Conservation (phyloP, 2,329 filamentous ascomycete genomes). For the Penicillium rolfsii region DNA sequence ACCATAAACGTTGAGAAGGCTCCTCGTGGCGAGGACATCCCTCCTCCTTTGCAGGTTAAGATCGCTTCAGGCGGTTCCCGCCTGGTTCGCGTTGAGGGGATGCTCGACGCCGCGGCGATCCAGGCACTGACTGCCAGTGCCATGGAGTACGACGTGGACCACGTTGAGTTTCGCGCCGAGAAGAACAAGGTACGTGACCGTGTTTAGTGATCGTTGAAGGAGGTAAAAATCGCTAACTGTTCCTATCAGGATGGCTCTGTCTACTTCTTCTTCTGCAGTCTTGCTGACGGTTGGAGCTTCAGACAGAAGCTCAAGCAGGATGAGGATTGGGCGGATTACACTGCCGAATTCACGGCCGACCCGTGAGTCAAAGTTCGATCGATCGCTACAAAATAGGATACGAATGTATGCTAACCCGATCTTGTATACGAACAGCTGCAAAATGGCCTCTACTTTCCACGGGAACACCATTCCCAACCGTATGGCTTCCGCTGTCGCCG, state of each 20-base stretch:
- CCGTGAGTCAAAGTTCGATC: constrained; percentile 12
- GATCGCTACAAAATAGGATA: not conserved
- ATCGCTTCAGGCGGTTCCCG: constrained; percentile 5
- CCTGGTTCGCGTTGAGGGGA: not conserved
- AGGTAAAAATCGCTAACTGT: not conserved
- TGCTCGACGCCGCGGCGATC: not conserved
- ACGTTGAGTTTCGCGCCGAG: not conserved
- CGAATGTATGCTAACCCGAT: not conserved
- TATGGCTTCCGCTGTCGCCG: constrained; percentile 2
- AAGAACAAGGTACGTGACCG: constrained; percentile 8
- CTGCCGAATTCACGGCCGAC: constrained; percentile 16
- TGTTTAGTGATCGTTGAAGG: not conserved
- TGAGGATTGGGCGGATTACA: constrained; percentile 11
- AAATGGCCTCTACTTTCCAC: constrained; percentile 8
- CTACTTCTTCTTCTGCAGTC: constrained; percentile 17
- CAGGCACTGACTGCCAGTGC: not conserved
- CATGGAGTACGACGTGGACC: constrained; percentile 9
- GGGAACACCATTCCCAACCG: constrained; percentile 2
- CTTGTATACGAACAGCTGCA: constrained; percentile 2
- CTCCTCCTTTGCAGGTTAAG: constrained; percentile 46
- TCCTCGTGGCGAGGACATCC: constrained; percentile 30
- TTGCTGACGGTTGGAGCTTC: constrained; percentile 14
- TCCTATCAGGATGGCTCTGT: constrained; percentile 1
- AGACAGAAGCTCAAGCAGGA: constrained; percentile 6
- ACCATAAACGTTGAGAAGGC: not conserved